Evolutionary conservation across 495 filamentous ascomycete species (phyloP).

Genomic region (Daldinia loculata): DNA sequence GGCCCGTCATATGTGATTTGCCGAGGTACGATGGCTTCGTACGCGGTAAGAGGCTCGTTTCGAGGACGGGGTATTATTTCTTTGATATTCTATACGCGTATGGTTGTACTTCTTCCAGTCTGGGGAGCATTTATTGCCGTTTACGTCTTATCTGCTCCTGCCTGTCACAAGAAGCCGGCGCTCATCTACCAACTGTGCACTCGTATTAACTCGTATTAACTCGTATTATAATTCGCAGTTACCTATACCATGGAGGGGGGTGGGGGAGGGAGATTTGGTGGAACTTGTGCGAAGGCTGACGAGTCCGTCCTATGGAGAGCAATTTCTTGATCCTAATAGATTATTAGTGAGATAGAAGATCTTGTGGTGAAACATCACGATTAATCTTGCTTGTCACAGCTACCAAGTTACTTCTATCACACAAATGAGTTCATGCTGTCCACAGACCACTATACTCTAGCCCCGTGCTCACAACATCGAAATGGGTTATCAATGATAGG

Average conservation of each 20-base stretch:
- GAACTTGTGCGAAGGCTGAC: neutral
- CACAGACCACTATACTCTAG: neutral
- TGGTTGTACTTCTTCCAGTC: neutral
- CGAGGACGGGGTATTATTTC: neutral
- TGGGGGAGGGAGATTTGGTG: neutral
- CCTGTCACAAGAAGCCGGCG: neutral
- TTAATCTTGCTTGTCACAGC: conserved; percentile 4
- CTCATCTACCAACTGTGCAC: neutral
- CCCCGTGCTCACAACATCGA: neutral
- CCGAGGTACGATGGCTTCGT: conserved; percentile 1
- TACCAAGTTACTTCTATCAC: conserved; percentile 9
- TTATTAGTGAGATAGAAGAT: conserved; percentile 28
- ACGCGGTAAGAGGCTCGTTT: neutral
- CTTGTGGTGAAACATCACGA: conserved; percentile 7
- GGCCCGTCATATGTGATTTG: conserved; percentile 6
- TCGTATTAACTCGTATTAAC: too few species aligned
- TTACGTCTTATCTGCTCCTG: neutral
- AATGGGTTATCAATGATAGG: conserved; percentile 5
- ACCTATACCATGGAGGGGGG: neutral
- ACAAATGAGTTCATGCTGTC: neutral
- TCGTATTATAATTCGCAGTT: neutral
- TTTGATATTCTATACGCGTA: neutral
- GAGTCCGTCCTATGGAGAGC: neutral
- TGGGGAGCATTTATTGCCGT: neutral
- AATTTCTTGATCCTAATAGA: neutral